Evolutionary conservation across 108 stramenopile species (phyloP).

Genomic region (Seminavis robusta): DNA sequence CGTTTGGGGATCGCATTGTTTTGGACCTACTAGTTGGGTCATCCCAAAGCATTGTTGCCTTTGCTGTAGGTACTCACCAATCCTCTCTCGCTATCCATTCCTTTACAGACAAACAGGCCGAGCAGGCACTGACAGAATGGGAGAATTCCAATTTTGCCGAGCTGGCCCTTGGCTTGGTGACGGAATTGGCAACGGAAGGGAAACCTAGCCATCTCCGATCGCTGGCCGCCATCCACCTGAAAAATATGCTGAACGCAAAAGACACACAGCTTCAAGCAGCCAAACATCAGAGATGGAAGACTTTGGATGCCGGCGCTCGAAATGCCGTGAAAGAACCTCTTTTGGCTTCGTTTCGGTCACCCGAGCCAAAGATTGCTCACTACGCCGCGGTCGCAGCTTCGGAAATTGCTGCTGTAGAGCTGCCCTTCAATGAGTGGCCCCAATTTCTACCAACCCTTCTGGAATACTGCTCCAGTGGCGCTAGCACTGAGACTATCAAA

Average conservation of each 20-base stretch:
- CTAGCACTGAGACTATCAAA: slow-evolving; percentile 63
- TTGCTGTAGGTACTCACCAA: no score
- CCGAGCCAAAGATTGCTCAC: slow-evolving; percentile 54
- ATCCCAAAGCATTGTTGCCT: no score
- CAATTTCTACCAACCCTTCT: slow-evolving; percentile 70
- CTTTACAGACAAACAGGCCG: slow-evolving; percentile 13
- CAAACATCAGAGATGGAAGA: slow-evolving; percentile 70
- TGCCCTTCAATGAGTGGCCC: slow-evolving; percentile 86
- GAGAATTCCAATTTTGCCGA: slow-evolving; percentile 30
- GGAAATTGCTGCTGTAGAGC: slow-evolving; percentile 82
- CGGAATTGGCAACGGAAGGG: slow-evolving; percentile 64
- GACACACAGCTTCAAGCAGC: slow-evolving; percentile 42
- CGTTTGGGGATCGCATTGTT: no score
- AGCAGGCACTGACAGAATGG: slow-evolving; percentile 28
- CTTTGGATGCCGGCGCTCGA: slow-evolving; percentile 42
- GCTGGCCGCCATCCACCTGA: slow-evolving; percentile 80
- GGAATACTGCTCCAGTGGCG: slow-evolving; percentile 61
- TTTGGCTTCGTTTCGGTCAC: slow-evolving; percentile 52
- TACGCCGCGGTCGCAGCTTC: slow-evolving; percentile 82
- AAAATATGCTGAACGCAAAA: slow-evolving; percentile 79
- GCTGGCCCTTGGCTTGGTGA: slow-evolving; percentile 42
- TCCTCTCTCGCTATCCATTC: not conserved
- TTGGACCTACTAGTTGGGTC: no score
- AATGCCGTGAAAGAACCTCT: slow-evolving; percentile 56
- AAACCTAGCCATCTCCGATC: slow-evolving; percentile 58